A percentile compares a stretch with the other conserved stretches of the same genome.
These are phyloP conservation scores for Lactifluus hygrophoroides DNA, from an alignment of 768 basidiomycete species.

Conservation along the genomic window DNA sequence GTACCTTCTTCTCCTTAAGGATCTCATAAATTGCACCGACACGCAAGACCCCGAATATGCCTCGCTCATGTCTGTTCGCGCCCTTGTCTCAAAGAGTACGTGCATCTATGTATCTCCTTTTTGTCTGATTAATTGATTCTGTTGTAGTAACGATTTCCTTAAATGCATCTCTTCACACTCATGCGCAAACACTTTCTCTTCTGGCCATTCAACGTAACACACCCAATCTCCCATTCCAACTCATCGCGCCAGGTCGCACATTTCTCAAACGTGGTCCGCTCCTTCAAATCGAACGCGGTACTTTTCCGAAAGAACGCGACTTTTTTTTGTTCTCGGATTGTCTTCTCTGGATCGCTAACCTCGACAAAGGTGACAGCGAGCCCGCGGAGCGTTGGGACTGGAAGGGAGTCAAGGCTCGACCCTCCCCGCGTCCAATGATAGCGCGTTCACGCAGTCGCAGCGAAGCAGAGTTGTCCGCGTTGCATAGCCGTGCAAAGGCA, in stretches of 20 bases:
- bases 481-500: slow-evolving; percentile 16
- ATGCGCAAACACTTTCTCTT: slow-evolving; percentile 66
- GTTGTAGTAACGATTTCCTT: slow-evolving; percentile 62
- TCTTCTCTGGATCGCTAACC: slow-evolving; percentile 63
- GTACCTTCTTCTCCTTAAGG: slow-evolving; percentile 76
- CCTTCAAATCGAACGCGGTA: slow-evolving; percentile 46
- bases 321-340: slow-evolving; percentile 81
- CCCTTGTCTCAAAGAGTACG: slow-evolving; percentile 69
- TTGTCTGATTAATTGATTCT: slow-evolving; percentile 9
- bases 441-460: slow-evolving; percentile 48
- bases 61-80: slow-evolving; percentile 49
- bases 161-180: slow-evolving; percentile 70
- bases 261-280: slow-evolving; percentile 63
- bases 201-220: slow-evolving; percentile 76
- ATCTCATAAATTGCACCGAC: slow-evolving; percentile 62
- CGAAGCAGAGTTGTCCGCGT: slow-evolving; percentile 43
- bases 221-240: slow-evolving; percentile 63
- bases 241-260: slow-evolving; percentile 73
- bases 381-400: slow-evolving; percentile 21
- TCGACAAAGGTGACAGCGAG: slow-evolving; percentile 25
- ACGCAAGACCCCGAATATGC: slow-evolving; percentile 58
- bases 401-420: slow-evolving; percentile 11
- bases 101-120: background rate
- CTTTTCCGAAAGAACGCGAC: slow-evolving; percentile 47
- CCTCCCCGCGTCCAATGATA: slow-evolving; percentile 27